Evolutionary conservation across 2,329 filamentous ascomycete species (phyloP).

Genomic region (Phaeosphaeriaceae sp.): DNA sequence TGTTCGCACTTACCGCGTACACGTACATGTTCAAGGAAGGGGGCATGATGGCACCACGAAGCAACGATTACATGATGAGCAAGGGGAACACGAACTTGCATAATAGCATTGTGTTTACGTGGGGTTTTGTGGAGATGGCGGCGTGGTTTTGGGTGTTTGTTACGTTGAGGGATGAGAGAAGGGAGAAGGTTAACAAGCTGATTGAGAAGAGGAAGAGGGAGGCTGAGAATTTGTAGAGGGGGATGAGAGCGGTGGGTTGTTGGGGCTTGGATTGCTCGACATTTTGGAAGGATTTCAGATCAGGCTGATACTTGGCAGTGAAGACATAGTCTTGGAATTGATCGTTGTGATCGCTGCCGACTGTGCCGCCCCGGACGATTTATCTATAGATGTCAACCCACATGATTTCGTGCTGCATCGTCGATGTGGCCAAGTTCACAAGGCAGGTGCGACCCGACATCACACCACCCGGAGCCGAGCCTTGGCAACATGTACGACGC

Average conservation of each 20-base stretch:
- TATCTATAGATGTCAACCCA: background rate
- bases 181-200: constrained; percentile 35
- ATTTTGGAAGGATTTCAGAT: background rate
- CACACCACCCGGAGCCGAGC: constrained; percentile 2
- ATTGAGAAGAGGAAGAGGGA: constrained; percentile 44
- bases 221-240: constrained; percentile 27
- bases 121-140: constrained; percentile 82
- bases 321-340: background rate
- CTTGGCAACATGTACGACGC: background rate
- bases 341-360: too few species aligned
- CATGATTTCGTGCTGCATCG: background rate
- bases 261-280: too few species aligned
- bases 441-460: background rate
- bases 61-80: constrained; percentile 31
- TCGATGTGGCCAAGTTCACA: background rate
- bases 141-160: constrained; percentile 80
- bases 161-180: constrained; percentile 46
- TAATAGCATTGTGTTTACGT: constrained; percentile 85
- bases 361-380: background rate
- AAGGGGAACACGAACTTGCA: constrained; percentile 69
- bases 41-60: constrained; percentile 52
- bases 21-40: constrained; percentile 67
- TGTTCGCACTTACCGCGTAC: constrained; percentile 69
- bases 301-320: background rate
- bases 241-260: too few species aligned